phyloP scores from a whole-genome alignment of 2,329 filamentous ascomycete species.

The Ceratocystis lukuohia region DNA sequence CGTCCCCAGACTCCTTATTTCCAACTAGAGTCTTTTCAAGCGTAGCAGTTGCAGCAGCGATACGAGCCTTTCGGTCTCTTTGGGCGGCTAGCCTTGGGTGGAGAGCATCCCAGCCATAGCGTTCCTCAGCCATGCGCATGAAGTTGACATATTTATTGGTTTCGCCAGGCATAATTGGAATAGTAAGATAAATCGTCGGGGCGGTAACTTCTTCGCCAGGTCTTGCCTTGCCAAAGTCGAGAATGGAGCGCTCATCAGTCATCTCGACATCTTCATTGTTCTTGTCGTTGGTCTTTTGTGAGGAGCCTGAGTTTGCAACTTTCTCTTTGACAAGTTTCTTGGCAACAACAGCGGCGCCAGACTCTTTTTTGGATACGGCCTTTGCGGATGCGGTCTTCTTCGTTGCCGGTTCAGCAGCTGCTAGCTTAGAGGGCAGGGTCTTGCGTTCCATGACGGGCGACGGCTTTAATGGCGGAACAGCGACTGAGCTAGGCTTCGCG shows the following conservation, averaged over 20 bases:
- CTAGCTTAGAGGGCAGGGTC: constrained; percentile 11
- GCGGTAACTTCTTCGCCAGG: constrained; percentile 46
- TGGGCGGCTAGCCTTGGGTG: constrained; percentile 85
- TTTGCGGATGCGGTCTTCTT: constrained; percentile 25
- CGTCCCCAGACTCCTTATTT: constrained; percentile 26
- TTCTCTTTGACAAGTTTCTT: constrained; percentile 22
- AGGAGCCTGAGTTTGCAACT: constrained; percentile 31
- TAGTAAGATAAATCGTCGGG: constrained; percentile 71
- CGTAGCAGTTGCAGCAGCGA: constrained; percentile 76
- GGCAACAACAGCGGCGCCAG: constrained; percentile 26
- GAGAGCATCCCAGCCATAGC: constrained; percentile 86
- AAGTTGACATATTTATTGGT: constrained; percentile 92
- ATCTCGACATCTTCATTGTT: constrained; percentile 36
- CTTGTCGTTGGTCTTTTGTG: constrained; percentile 41
- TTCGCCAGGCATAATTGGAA: constrained; percentile 60
- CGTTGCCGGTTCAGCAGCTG: constrained; percentile 1
- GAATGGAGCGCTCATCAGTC: constrained; percentile 38
- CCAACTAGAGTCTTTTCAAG: constrained; percentile 61
- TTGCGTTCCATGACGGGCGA: constrained; percentile 18
- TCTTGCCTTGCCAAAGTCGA: constrained; percentile 47
- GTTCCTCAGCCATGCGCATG: constrained; percentile 80
- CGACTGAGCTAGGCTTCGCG: constrained; percentile 9
- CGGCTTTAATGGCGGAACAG: constrained; percentile 18
- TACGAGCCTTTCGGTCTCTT: constrained; percentile 71
- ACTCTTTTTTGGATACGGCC: constrained; percentile 37